Base-by-base conservation (phyloP, 2,329 filamentous ascomycete genomes). In the Aspergillus uvarum region DNA sequence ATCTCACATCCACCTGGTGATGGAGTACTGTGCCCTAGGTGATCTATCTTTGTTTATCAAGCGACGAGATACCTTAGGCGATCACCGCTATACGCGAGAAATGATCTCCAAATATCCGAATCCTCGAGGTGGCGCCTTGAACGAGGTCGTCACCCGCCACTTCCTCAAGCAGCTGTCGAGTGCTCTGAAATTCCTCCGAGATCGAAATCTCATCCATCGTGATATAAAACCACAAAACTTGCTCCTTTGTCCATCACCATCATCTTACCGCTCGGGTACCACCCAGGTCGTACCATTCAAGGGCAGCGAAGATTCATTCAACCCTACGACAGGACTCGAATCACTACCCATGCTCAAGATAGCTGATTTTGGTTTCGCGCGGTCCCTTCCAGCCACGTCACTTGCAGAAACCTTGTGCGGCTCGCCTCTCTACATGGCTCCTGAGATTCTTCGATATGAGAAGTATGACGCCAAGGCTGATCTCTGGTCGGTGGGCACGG, bases 191-290 rank as follows among this genome's bases (percentile, higher is more conserved):
- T 99, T 98, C 71, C 82, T 99, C 56, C 87, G 93, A 58, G 84
- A 87, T 61, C 87, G 88, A 67, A 92, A 96, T 73, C 89, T 96
- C 68, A 92, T 99, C 54, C 95, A 99, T 79, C 91, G 95, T 67
- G 95, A 99, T 74, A 90, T 99, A 70, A 99, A 99, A 75, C 95
- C 95, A 5, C 95, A 99, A 74, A 99, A 99, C 69, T 85, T 99
- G 5, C 83, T 99, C 1, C 83, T 99, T 19, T 89, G 96, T 50
- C 95, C 95, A 2, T 90, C 93, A 1, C 85, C 85, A 32, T 82
- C 87, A 6, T 87, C 87, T 54, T 95, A 90, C 73, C 81, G 88
- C 59, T 82, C 85, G 59, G 82, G 84, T 51, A 80, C 81, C 60
- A 84, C 85, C 57, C 82, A 86, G 61, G 80, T 83, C 35, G 85